These are phyloP conservation scores for Voacanga thouarsii DNA, from an alignment of 257 asterid genomes.

Conservation along the genomic window DNA sequence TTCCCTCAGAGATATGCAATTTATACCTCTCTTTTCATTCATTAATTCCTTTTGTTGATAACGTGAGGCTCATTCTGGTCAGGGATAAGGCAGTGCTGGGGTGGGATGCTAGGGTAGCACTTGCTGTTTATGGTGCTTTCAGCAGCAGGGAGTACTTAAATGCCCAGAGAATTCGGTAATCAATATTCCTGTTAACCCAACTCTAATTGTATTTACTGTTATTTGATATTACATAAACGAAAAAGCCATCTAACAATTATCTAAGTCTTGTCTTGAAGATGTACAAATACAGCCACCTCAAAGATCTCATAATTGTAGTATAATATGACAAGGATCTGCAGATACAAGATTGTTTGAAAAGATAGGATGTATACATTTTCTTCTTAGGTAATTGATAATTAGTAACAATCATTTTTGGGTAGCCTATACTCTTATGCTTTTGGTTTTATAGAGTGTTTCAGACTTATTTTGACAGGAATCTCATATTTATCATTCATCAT, in stretches of 20 bases:
- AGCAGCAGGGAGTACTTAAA: conserved; percentile 78
- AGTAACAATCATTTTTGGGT: too few relatives aligned
- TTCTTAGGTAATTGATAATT: too few relatives aligned
- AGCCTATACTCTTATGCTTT: too few relatives aligned
- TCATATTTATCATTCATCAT: too few relatives aligned
- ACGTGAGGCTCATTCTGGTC: conserved; percentile 11
- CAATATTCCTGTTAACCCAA: background rate
- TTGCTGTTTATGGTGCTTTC: conserved; percentile 62
- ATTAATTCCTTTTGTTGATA: background rate
- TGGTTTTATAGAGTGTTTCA: too few relatives aligned
- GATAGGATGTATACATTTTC: too few relatives aligned
- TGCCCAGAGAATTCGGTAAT: conserved; percentile 77
- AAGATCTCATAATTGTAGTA: too few relatives aligned
- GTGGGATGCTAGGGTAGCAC: conserved; percentile 89
- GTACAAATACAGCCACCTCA: too few relatives aligned
- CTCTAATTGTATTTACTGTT: background rate
- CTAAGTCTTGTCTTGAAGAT: background rate
- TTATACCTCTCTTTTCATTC: background rate
- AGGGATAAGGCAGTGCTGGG: conserved; percentile 64
- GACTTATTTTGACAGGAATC: too few relatives aligned
- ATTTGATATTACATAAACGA: background rate
- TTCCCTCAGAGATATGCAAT: background rate
- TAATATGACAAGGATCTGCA: too few relatives aligned
- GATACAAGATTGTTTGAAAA: too few relatives aligned
- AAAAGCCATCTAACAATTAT: too few relatives aligned